phyloP scores from a whole-genome alignment of 345 rosid genomes.

The Salix viminalis region DNA sequence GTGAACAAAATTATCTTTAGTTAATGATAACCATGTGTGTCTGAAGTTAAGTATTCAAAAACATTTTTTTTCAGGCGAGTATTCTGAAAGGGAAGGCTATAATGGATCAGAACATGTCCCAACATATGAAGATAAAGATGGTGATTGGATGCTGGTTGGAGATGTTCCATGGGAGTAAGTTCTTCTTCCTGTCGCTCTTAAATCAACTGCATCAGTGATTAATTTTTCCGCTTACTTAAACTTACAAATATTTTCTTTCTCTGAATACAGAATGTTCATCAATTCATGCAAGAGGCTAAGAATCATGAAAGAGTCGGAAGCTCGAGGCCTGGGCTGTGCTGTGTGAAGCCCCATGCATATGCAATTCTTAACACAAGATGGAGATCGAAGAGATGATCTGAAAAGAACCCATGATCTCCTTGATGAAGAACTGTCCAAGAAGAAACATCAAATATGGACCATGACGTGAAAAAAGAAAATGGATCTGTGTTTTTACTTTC shows the following conservation, averaged over 20 bases:
- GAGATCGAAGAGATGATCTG: background rate
- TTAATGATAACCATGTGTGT: background rate
- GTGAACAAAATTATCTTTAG: background rate
- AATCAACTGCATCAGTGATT: no score
- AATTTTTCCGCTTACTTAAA: background rate
- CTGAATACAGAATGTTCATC: conserved; percentile 36
- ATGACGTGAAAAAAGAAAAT: background rate
- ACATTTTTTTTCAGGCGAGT: conserved; percentile 23
- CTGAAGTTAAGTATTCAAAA: background rate
- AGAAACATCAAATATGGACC: background rate
- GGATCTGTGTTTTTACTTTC: background rate
- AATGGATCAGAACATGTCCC: conserved; percentile 52
- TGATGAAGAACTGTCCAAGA: background rate
- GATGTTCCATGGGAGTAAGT: conserved; percentile 32
- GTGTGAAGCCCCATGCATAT: conserved; percentile 12
- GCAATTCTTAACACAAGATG: background rate
- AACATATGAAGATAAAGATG: conserved; percentile 28
- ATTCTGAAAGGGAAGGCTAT: conserved; percentile 57
- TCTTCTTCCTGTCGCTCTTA: background rate
- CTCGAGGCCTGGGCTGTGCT: conserved; percentile 39
- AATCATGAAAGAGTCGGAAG: conserved; percentile 58
- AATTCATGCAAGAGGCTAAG: conserved; percentile 55
- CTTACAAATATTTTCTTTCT: background rate
- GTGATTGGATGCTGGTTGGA: conserved; percentile 28
- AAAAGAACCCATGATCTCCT: no score